A percentile compares a stretch with the other conserved stretches of the same genome.
Conservation (phyloP, 2,329 filamentous ascomycete species). For the Keithomyces neogunnii region DNA sequence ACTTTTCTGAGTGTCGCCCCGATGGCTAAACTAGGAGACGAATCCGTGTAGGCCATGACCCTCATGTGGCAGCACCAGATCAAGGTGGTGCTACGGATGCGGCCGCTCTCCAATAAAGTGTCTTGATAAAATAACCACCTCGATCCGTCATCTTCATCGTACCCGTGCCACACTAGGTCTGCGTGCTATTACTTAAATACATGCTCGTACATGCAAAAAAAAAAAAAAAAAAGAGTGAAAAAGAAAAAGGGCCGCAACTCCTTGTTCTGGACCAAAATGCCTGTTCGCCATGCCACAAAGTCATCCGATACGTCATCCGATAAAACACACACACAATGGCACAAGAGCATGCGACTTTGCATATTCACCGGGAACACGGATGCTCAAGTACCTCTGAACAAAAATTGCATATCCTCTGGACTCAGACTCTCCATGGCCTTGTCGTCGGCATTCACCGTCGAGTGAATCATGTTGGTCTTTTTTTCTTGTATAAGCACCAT, state of each 20-base stretch:
- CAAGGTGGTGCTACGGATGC: no score
- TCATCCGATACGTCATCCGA: not conserved
- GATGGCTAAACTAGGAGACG: no score
- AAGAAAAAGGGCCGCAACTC: not conserved
- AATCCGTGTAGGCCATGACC: no score
- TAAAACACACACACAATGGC: no score
- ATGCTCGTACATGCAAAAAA: not conserved
- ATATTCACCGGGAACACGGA: not conserved
- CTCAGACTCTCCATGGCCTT: conserved; percentile 84
- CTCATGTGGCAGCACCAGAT: no score
- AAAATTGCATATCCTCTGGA: conserved; percentile 87
- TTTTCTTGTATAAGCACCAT: conserved; percentile 97
- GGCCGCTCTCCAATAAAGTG: no score
- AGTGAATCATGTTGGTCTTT: conserved; percentile 96
- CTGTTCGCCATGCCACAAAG: not conserved
- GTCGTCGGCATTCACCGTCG: conserved; percentile 90
- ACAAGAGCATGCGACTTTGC: no score
- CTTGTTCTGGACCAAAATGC: not conserved
- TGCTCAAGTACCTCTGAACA: conserved; percentile 62
- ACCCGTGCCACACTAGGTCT: not conserved
- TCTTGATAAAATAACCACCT: no score
- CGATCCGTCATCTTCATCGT: no score
- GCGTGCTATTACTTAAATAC: not conserved
- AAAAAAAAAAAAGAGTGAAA: no score
- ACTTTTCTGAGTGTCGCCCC: no score